Evolutionary conservation across 2,329 filamentous ascomycete species (phyloP), one percentile per base, ranked within the genome.

Genomic region (Cladosporium sp.): DNA sequence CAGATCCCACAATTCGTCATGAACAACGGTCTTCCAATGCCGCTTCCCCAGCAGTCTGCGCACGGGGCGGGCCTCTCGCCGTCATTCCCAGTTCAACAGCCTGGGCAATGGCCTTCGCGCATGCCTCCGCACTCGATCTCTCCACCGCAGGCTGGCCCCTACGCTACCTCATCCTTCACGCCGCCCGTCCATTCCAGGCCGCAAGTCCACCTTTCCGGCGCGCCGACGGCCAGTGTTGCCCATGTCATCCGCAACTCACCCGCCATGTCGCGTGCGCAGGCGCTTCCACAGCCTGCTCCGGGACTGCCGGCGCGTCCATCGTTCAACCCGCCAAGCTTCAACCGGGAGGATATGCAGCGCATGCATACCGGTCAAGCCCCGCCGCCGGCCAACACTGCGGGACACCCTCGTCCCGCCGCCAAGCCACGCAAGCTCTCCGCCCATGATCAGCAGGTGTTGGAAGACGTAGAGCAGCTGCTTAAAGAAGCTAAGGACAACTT

Each of bases 231-330:
- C 11, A 65, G 11, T n/a, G n/a, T n/a, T n/a, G n/a, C n/a, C 18
- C 39, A 28, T 10, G n/a, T 3, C 11, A 25, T 25, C 14, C 49
- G 30, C 58, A 16, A 18, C 30, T n/a, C 49, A 13, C 34, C n/a
- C 14, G n/a, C 8, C 23, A 14, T 30, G 26, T 2, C 8, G 16
- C 51, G 26, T 32, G 26, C 5, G 3, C 18, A 16, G 6, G 8
- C n/a, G 23, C 13, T n/a, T 32, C 76, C 86, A 57, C 84, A 85
- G n/a, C 74, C 80, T 58, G 82, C 83, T 16, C 81, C 85, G 25
- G 84, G 86, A 64, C 80, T 89, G 51, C 87, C 87, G 3, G 85
- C 88, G 68, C 82, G 87, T 61, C 87, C 87, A 18, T 79, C 82
- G 13, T 86, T 88, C 72, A 82, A 81, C 67, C 82, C 83, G 18